phyloP scores from a whole-genome alignment of 768 basidiomycete genomes.

The Pisolithus sp. region DNA sequence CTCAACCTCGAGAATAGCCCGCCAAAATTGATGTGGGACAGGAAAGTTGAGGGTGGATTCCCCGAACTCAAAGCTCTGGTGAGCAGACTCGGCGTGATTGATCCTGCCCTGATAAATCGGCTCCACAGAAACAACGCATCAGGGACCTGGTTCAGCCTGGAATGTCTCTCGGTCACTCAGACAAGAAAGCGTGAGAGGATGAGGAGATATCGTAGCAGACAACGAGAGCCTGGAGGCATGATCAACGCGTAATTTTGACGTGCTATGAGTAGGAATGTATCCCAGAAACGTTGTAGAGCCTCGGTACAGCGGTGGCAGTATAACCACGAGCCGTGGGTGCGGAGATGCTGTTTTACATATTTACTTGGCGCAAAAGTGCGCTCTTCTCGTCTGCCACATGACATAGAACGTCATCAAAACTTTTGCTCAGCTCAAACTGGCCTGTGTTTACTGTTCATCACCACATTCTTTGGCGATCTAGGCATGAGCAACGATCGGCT shows the following conservation, averaged over 20 bases:
- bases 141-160: constrained; percentile 79
- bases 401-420: constrained; percentile 6
- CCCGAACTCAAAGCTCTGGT: constrained; percentile 85
- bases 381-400: constrained; percentile 16
- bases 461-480: constrained; percentile 11
- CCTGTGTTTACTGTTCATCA: constrained; percentile 9
- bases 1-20: constrained; percentile 35
- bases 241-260: not conserved
- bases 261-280: not conserved
- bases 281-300: not conserved
- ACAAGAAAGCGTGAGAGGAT: constrained; percentile 37
- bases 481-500: constrained; percentile 50
- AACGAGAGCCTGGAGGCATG: no score
- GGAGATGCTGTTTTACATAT: not conserved
- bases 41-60: constrained; percentile 87
- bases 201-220: no score
- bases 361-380: not conserved
- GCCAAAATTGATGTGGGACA: constrained; percentile 71
- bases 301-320: no score
- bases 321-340: no score
- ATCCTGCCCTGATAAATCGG: constrained; percentile 4
- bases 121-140: constrained; percentile 76
- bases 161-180: constrained; percentile 83
- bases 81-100: constrained; percentile 21
- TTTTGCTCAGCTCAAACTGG: constrained; percentile 19